Evolutionary conservation across 2,329 filamentous ascomycete genomes (phyloP).

Genomic region (Acephala macrosclerotiorum): DNA sequence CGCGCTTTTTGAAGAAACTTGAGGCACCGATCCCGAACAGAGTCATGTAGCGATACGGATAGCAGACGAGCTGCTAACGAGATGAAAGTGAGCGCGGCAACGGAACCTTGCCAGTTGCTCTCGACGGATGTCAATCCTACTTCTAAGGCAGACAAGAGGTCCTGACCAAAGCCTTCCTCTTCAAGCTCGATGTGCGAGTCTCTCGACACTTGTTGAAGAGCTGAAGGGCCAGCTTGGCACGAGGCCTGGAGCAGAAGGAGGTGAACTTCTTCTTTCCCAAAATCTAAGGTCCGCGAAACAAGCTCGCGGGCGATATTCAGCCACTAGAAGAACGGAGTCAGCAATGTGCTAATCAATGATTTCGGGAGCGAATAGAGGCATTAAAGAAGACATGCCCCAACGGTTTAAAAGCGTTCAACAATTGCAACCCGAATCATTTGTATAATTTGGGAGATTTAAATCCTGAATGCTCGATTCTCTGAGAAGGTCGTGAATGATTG

Average conservation of each 20-base stretch:
- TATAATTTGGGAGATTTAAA: neutral
- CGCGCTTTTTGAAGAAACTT: slow-evolving; percentile 45
- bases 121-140: slow-evolving; percentile 47
- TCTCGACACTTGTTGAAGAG: slow-evolving; percentile 35
- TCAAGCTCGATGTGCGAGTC: slow-evolving; percentile 47
- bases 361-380: neutral
- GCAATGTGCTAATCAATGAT: slow-evolving; percentile 29
- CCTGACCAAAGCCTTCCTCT: slow-evolving; percentile 44
- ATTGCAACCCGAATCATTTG: neutral
- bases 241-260: slow-evolving; percentile 57
- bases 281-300: slow-evolving; percentile 54
- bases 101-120: slow-evolving; percentile 59
- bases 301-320: slow-evolving; percentile 62
- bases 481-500: neutral
- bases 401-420: neutral
- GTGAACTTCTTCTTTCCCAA: slow-evolving; percentile 56
- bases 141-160: slow-evolving; percentile 46
- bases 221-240: slow-evolving; percentile 53
- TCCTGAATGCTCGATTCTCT: neutral
- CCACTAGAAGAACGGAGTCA: slow-evolving; percentile 61
- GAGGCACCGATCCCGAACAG: slow-evolving; percentile 41
- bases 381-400: neutral
- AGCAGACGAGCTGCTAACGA: slow-evolving; percentile 52
- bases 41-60: slow-evolving; percentile 44
- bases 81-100: slow-evolving; percentile 50